Evolutionary conservation across 1,284 basidiomycete species (phyloP).

Genomic region (Moniliophthora roreri): DNA sequence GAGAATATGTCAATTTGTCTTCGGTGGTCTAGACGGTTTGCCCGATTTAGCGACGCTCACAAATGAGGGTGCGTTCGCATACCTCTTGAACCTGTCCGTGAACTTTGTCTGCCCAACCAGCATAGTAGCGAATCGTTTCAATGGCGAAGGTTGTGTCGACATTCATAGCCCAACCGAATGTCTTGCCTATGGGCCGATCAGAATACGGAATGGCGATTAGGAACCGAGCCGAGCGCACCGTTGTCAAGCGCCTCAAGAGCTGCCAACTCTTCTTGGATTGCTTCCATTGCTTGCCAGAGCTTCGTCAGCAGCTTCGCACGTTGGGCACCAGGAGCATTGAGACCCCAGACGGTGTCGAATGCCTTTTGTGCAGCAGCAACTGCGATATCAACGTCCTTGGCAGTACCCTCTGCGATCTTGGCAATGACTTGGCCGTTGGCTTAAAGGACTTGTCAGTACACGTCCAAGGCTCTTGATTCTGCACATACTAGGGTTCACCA

Average conservation of each 20-base stretch:
- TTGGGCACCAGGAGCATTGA: constrained; percentile 51
- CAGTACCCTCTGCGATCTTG: constrained; percentile 60
- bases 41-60: constrained; percentile 30
- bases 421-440: constrained; percentile 69
- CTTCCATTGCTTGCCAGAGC: constrained; percentile 76
- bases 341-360: constrained; percentile 70
- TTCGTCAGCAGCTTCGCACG: constrained; percentile 65
- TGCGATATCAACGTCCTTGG: constrained; percentile 71
- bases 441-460: constrained; percentile 10
- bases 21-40: constrained; percentile 81
- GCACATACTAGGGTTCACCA: constrained; percentile 68
- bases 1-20: constrained; percentile 70
- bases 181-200: constrained; percentile 38
- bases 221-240: constrained; percentile 21
- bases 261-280: constrained; percentile 65
- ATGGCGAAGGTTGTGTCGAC: constrained; percentile 54
- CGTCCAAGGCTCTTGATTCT: neutral
- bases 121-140: constrained; percentile 44
- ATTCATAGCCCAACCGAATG: constrained; percentile 48
- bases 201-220: neutral
- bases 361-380: constrained; percentile 70
- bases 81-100: constrained; percentile 62
- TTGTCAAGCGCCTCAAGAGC: constrained; percentile 75
- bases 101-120: constrained; percentile 63
- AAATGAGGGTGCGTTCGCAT: no score